Percentiles rank a stretch among this genome's conserved stretches.
Evolutionary conservation across 2,329 filamentous ascomycete species (phyloP).

Genomic region (Trichoderma sp.): DNA sequence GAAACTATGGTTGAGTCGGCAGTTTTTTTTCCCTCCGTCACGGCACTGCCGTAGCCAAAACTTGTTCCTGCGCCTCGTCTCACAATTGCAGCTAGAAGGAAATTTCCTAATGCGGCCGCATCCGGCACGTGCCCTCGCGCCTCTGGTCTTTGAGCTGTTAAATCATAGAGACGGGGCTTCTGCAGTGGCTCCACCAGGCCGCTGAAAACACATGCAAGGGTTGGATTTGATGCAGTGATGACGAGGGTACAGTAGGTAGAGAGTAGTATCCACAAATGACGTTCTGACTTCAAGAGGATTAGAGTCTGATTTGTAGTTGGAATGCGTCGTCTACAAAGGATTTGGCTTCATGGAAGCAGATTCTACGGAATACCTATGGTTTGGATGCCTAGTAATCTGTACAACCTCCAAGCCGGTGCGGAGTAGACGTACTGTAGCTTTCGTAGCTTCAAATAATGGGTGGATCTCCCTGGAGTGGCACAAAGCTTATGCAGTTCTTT

Average conservation of each 20-base stretch:
- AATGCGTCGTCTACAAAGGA: not conserved
- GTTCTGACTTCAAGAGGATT: not conserved
- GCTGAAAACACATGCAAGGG: not conserved
- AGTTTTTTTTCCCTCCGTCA: not conserved
- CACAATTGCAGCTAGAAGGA: constrained; percentile 1
- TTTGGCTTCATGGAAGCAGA: not conserved
- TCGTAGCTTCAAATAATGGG: not conserved
- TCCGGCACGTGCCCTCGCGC: constrained; percentile 4
- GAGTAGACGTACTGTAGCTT: not conserved
- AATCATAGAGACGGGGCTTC: not conserved
- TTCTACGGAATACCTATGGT: too few species aligned
- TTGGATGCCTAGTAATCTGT: not conserved
- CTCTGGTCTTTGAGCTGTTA: not conserved
- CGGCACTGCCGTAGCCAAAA: not conserved
- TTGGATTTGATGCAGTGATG: not conserved
- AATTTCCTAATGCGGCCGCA: constrained; percentile 6
- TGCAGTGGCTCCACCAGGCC: not conserved
- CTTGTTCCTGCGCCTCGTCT: not conserved
- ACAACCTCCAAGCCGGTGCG: too few species aligned
- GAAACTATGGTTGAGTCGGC: not conserved
- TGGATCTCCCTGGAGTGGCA: not conserved
- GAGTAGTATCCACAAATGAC: not conserved
- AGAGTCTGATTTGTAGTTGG: not conserved
- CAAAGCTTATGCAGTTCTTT: not conserved
- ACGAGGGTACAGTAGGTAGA: too few species aligned